Evolutionary conservation across 768 basidiomycete species (phyloP).

Genomic region (Collybiopsis luxurians): DNA sequence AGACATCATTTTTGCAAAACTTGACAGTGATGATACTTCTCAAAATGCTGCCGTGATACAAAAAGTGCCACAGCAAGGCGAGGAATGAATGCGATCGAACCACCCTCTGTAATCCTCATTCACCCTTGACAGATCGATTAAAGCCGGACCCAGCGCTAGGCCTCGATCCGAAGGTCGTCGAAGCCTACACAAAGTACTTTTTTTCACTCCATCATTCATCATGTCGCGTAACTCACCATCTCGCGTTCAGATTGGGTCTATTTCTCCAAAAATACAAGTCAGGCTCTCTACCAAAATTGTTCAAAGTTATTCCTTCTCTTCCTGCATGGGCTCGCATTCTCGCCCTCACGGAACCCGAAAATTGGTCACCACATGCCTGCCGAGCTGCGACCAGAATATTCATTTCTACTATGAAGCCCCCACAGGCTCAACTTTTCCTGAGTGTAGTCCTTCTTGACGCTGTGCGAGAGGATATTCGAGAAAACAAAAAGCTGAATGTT

Average conservation of each 20-base stretch:
- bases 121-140: constrained; percentile 35
- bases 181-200: constrained; percentile 87
- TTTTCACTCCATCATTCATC: neutral
- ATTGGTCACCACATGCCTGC: constrained; percentile 95
- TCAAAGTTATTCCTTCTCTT: constrained; percentile 96
- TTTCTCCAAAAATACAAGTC: constrained; percentile 89
- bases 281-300: constrained; percentile 91
- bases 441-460: constrained; percentile 90
- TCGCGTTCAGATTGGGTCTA: constrained; percentile 65
- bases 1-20: constrained; percentile 94
- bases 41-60: constrained; percentile 53
- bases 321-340: constrained; percentile 96
- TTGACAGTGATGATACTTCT: constrained; percentile 60
- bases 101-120: constrained; percentile 6
- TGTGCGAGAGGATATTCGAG: constrained; percentile 82
- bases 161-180: constrained; percentile 88
- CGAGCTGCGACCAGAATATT: constrained; percentile 93
- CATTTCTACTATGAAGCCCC: constrained; percentile 94
- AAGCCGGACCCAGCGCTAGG: constrained; percentile 82
- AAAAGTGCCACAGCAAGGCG: constrained; percentile 57
- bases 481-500: constrained; percentile 85
- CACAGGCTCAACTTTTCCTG: constrained; percentile 89
- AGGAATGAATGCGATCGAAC: neutral
- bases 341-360: constrained; percentile 86
- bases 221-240: neutral